phyloP scores from a whole-genome alignment of 331 rosid species.

The Pyracantha coccinea region DNA sequence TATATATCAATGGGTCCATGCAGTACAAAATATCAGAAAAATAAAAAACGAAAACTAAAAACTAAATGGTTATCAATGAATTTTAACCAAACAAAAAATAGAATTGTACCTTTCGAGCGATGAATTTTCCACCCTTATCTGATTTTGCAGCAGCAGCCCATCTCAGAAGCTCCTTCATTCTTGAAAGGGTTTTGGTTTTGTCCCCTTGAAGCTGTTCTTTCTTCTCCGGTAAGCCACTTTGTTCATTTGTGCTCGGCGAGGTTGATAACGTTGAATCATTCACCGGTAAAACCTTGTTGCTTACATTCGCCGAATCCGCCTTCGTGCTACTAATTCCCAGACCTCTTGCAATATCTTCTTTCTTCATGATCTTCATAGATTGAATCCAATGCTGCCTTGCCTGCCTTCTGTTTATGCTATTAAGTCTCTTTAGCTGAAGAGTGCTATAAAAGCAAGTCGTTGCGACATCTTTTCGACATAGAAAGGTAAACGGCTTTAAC shows the following conservation, averaged over 20 bases:
- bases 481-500: slow-evolving; percentile 29
- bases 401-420: slow-evolving; percentile 17
- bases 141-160: slow-evolving; percentile 80
- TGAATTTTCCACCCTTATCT: slow-evolving; percentile 59
- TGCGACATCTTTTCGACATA: slow-evolving; percentile 46
- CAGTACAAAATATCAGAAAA: neutral
- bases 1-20: neutral
- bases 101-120: slow-evolving; percentile 49
- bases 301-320: slow-evolving; percentile 34
- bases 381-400: slow-evolving; percentile 14
- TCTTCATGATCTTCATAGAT: slow-evolving; percentile 54
- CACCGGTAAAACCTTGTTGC: slow-evolving; percentile 68
- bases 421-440: slow-evolving; percentile 28
- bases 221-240: slow-evolving; percentile 21
- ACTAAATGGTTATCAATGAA: no score
- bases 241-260: slow-evolving; percentile 19
- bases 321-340: slow-evolving; percentile 27
- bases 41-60: no score
- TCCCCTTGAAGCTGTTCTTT: slow-evolving; percentile 37
- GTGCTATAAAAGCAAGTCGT: slow-evolving; percentile 48
- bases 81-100: no score
- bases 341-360: slow-evolving; percentile 37
- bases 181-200: slow-evolving; percentile 48
- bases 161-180: slow-evolving; percentile 82
- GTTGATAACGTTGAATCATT: slow-evolving; percentile 43